Conservation (phyloP, 1,139 yeast genomes). For the Chernovozyma aurita region DNA sequence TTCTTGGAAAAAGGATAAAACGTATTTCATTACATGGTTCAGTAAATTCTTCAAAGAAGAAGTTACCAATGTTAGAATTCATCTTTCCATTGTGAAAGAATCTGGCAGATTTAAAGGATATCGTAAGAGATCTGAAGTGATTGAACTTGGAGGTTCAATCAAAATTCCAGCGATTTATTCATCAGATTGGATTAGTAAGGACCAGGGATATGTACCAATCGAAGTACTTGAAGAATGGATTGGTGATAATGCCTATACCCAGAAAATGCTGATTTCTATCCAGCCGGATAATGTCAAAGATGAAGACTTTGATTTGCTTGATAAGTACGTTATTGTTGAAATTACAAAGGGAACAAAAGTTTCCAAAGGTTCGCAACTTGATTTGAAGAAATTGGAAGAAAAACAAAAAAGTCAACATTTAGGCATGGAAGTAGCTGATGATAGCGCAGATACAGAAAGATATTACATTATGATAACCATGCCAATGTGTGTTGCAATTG, state of each 20-base stretch:
- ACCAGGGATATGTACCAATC: conserved; percentile 61
- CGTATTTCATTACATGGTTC: conserved; percentile 81
- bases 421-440: conserved; percentile 48
- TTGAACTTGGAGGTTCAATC: conserved; percentile 36
- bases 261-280: conserved; percentile 53
- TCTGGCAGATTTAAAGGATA: conserved; percentile 50
- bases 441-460: conserved; percentile 59
- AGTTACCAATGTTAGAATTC: conserved; percentile 59
- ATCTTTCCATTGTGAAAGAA: conserved; percentile 62
- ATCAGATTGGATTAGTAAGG: conserved; percentile 67
- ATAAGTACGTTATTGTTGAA: conserved; percentile 52
- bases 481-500: conserved; percentile 67
- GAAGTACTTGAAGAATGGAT: conserved; percentile 62
- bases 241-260: conserved; percentile 36
- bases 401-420: conserved; percentile 27
- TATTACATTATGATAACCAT: conserved; percentile 61
- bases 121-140: conserved; percentile 33
- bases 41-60: conserved; percentile 51
- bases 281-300: conserved; percentile 68
- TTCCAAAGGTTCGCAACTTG: conserved; percentile 52
- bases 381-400: conserved; percentile 42
- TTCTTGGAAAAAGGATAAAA: conserved; percentile 50
- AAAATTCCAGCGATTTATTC: conserved; percentile 52
- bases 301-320: conserved; percentile 55
- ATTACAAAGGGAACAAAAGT: conserved; percentile 58